A percentile compares a stretch with the other conserved stretches of the same genome.
These are phyloP conservation scores for Earliella scabrosa DNA, from an alignment of 1,284 basidiomycete genomes.

Conservation along the genomic window DNA sequence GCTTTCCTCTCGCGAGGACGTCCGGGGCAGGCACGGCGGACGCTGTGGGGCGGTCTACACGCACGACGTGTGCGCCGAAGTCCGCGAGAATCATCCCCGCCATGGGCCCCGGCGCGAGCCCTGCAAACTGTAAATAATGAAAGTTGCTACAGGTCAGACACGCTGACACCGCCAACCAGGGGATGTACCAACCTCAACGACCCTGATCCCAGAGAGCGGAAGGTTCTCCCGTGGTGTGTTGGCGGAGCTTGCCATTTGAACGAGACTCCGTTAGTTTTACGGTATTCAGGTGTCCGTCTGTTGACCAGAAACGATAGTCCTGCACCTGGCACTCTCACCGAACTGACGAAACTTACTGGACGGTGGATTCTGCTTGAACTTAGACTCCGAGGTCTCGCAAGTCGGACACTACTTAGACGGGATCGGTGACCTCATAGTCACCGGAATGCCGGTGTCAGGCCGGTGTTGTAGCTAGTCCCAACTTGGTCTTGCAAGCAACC, in stretches of 20 bases:
- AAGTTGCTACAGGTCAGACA: background rate
- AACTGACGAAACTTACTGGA: no score
- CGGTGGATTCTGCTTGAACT: no score
- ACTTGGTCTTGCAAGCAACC: no score
- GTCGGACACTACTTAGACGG: no score
- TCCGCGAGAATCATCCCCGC: conserved; percentile 83
- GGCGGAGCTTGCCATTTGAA: background rate
- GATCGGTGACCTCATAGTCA: no score
- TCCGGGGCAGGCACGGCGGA: conserved; percentile 41
- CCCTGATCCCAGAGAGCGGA: background rate
- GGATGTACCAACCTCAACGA: conserved; percentile 46
- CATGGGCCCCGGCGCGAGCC: conserved; percentile 84
- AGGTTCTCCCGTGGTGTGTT: background rate
- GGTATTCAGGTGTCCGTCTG: no score
- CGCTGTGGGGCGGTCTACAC: conserved; percentile 61
- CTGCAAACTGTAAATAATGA: conserved; percentile 63
- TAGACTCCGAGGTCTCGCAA: no score
- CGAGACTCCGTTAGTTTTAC: no score
- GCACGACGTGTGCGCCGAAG: conserved; percentile 79
- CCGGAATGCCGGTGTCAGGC: no score
- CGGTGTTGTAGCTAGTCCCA: no score
- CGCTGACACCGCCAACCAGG: background rate
- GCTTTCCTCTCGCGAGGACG: conserved; percentile 72
- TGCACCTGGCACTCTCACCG: no score
- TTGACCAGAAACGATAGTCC: no score